Evolutionary conservation across 371 early-diverging fungal species (phyloP), one percentile per base, ranked within the genome.

Genomic region (Actinomortierella ambigua): DNA sequence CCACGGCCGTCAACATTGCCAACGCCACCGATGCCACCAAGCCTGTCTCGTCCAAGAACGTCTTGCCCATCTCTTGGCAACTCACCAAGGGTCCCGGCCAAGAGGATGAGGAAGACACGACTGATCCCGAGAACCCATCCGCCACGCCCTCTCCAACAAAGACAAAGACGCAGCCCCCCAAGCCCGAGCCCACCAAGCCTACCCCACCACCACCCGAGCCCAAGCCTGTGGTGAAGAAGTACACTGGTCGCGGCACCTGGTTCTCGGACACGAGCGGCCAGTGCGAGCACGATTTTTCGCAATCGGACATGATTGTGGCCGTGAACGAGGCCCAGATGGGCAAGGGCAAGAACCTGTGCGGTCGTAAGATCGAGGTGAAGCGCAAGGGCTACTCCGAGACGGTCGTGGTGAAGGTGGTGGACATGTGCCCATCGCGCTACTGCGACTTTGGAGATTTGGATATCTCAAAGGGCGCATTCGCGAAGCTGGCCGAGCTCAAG

Each of bases 271-370:
- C 60, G 20, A 52, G n/a, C 53, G 67, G 67, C 24, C 66, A 63
- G 29, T 71, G 73, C 40, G 73, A 71, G 27, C 50, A 59, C 9
- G 28, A 28, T 11, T 71, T 59, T 26, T 71, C 73, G 13, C 73
- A 65, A 22, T 62, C 59, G 0, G 73, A 71, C 15, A 39, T 62
- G 56, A 66, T 71, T 40, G 73, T 71, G 22, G 73, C 66, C 26
- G 66, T 71, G 8, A 71, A 71, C 42, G 52, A 71, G 57, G 73
- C 43, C 22, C 71, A 70, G 49, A 70, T 70, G 71, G 71, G 71
- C n/a, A 55, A 28, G 18, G 59, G 53, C 50, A 70, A 56, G 44
- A 23, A 50, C 8, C 9, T 70, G 27, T 70, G 71, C 24, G 71
- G 71, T 53, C 57, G 65, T 40, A 70, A 70, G 63, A 41, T 70